phyloP scores from a whole-genome alignment of 2,329 filamentous ascomycete genomes.

The Stemphylium vesicarium region DNA sequence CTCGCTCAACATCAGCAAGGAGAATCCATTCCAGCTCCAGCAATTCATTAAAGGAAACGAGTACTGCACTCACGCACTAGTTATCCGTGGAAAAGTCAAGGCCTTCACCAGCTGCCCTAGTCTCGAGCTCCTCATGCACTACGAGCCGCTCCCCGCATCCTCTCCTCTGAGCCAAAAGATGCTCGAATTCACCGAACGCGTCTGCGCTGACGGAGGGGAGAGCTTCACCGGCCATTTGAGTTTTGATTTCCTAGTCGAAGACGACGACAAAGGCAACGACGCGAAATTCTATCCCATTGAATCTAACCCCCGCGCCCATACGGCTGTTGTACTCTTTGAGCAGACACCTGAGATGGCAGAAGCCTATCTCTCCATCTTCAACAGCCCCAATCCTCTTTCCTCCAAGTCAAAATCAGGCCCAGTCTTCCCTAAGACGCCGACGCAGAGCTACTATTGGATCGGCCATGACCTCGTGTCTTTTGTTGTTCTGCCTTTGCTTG shows the following conservation, averaged over 20 bases:
- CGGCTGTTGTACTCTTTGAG: conserved; percentile 67
- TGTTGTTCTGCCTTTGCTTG: conserved; percentile 48
- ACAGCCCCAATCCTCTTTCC: conserved; percentile 19
- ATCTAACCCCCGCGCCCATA: conserved; percentile 74
- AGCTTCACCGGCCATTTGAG: conserved; percentile 72
- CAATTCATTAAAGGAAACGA: conserved; percentile 69
- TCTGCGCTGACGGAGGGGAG: conserved; percentile 58
- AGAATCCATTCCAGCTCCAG: conserved; percentile 70
- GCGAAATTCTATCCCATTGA: conserved; percentile 68
- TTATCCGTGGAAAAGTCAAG: conserved; percentile 69
- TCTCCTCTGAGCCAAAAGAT: conserved; percentile 65
- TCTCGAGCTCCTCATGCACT: conserved; percentile 69
- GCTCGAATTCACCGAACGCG: conserved; percentile 67
- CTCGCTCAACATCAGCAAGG: conserved; percentile 60
- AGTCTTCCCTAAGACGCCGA: conserved; percentile 29
- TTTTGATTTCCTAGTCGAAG: conserved; percentile 71
- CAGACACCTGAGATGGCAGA: conserved; percentile 36
- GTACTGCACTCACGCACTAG: conserved; percentile 73
- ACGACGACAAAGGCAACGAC: conserved; percentile 42
- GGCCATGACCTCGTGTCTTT: conserved; percentile 68
- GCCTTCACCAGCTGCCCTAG: conserved; percentile 72
- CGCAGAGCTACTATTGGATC: conserved; percentile 65
- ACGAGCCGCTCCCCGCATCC: conserved; percentile 62
- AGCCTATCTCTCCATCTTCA: conserved; percentile 35
- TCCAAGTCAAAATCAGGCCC: conserved; percentile 15